Evolutionary conservation across 169 alveolate genomes (phyloP), one percentile per base, ranked within the genome.

Genomic region (Plasmodium fragile): DNA sequence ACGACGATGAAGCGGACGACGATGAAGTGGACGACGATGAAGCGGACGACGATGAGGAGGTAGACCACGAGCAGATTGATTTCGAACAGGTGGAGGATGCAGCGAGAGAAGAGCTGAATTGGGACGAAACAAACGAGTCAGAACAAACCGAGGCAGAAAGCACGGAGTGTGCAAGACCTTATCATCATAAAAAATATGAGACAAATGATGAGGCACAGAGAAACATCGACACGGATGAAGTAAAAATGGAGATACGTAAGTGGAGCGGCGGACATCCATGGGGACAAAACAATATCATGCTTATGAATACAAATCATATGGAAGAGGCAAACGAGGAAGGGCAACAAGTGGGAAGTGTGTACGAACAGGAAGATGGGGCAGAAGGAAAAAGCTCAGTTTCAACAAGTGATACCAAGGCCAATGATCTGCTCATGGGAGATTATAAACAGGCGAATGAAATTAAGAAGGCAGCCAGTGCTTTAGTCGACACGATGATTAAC

Each of bases 401-500:
- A 82, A 13, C 80, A 65, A 18, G 18, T 53, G 81, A 39, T 65
- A 25, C 69, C 45, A 43, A 80, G 71, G 75, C 52, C 1, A 32
- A 80, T 11, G 11, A 80, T 80, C 16, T 43, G 59, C 69, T 80
- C 28, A 13, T 32, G 1, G 39, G 30, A 45, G 71, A 80, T 22
- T 45, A 80, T 32, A 80, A n/a, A 41, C n/a, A 80, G 6, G 11
- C 25, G 32, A 80, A 41, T 7, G 43, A 49, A 0, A 30, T 80
- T 43, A 22, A 80, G 59, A 30, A 80, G 59, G 39, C 1, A 28
- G 87, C 87, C 11, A 52, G 59, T 43, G 16, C 13, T 18, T 43
- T 80, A 18, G 71, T 80, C n/a, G 65, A 25, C 16, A 80, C 45
- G 4, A 43, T 80, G 71, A 28, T 45, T 80, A 52, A n/a, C n/a